Conservation (phyloP, 805 yeast species). For the Saturnispora besseyi region DNA sequence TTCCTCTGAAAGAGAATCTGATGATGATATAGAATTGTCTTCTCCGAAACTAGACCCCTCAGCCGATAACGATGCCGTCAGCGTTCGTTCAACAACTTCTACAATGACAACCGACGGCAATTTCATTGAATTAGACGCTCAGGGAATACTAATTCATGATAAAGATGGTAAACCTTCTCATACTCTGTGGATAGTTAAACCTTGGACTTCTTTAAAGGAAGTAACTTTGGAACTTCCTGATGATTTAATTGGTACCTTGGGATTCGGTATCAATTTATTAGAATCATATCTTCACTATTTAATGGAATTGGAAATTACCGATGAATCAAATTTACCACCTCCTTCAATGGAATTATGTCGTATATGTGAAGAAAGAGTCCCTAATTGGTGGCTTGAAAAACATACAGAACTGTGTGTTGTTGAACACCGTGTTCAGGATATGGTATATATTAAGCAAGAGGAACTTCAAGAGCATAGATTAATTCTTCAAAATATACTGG, state of each 20-base stretch:
- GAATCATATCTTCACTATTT: slow-evolving; percentile 61
- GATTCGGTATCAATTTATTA: slow-evolving; percentile 83
- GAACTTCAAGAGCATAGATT: slow-evolving; percentile 60
- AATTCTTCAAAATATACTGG: slow-evolving; percentile 36
- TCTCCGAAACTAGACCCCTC: slow-evolving; percentile 7
- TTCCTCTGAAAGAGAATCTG: neutral
- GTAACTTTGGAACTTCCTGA: slow-evolving; percentile 62
- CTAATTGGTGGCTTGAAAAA: slow-evolving; percentile 92
- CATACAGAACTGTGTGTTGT: slow-evolving; percentile 83
- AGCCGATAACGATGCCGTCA: slow-evolving; percentile 20
- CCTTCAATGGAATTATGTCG: slow-evolving; percentile 81
- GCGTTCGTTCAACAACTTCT: slow-evolving; percentile 24
- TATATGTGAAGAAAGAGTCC: slow-evolving; percentile 85
- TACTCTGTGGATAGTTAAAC: slow-evolving; percentile 90
- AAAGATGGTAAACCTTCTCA: slow-evolving; percentile 55
- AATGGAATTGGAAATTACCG: slow-evolving; percentile 53
- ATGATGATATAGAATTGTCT: neutral
- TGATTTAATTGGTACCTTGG: slow-evolving; percentile 62
- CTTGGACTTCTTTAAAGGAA: slow-evolving; percentile 54
- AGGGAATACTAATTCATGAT: slow-evolving; percentile 78
- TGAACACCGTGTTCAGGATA: slow-evolving; percentile 76
- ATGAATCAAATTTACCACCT: slow-evolving; percentile 59
- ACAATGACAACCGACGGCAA: slow-evolving; percentile 49
- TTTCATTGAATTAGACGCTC: slow-evolving; percentile 77
- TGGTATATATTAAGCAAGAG: slow-evolving; percentile 69